Evolutionary conservation across 306 rosid genomes (phyloP).

Genomic region (Lathyrus aphaca): DNA sequence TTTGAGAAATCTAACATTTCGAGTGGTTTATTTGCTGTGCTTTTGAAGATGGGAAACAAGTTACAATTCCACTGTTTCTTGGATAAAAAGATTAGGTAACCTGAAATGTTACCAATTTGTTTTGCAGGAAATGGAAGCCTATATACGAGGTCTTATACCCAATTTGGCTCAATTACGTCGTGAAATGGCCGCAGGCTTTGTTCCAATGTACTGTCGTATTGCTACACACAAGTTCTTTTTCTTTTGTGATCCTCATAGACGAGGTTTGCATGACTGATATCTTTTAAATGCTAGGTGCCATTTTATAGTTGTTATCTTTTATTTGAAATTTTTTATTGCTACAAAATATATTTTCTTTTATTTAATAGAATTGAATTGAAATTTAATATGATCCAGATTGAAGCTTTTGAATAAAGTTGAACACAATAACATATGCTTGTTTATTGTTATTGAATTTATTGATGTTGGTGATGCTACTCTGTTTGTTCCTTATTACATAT

Average conservation of each 20-base stretch:
- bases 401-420: constrained; percentile 17
- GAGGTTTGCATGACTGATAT: constrained; percentile 71
- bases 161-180: constrained; percentile 94
- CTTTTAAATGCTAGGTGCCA: constrained; percentile 37
- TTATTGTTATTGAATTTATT: constrained; percentile 7
- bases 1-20: constrained; percentile 29
- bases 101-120: constrained; percentile 16
- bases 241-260: constrained; percentile 97
- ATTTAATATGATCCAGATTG: constrained; percentile 9
- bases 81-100: constrained; percentile 18
- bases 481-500: neutral
- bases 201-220: constrained; percentile 86
- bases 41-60: constrained; percentile 23
- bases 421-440: neutral
- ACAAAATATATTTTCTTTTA: neutral
- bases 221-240: constrained; percentile 97
- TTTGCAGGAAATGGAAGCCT: constrained; percentile 89
- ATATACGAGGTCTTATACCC: constrained; percentile 94
- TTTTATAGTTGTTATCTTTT: constrained; percentile 28
- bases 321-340: neutral
- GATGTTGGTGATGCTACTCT: neutral
- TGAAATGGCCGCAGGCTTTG: constrained; percentile 74
- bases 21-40: constrained; percentile 28
- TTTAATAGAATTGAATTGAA: constrained; percentile 17
- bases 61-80: constrained; percentile 24